These are phyloP conservation scores for Geotrichum bryndzae DNA, from an alignment of 1,139 yeast species.

Conservation along the genomic window DNA sequence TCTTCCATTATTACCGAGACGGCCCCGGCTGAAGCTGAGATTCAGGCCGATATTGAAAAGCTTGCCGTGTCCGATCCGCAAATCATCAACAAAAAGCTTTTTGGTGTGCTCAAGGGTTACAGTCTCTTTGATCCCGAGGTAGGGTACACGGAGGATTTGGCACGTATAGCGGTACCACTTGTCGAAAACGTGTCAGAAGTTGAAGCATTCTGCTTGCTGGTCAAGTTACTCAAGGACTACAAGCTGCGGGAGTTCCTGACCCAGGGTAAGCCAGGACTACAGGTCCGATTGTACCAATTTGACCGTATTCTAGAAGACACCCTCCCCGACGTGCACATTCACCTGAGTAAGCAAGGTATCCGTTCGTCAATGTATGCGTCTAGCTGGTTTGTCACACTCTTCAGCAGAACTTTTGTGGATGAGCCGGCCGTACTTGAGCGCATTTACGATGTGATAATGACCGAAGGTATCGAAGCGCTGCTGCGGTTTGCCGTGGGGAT, in stretches of 20 bases:
- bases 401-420: conserved; percentile 87
- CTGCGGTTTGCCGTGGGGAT: conserved; percentile 75
- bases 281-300: conserved; percentile 77
- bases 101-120: conserved; percentile 74
- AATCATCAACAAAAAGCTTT: conserved; percentile 49
- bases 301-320: conserved; percentile 72
- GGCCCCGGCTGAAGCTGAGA: conserved; percentile 70
- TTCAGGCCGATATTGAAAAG: conserved; percentile 64
- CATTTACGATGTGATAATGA: conserved; percentile 75
- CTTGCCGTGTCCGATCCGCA: conserved; percentile 66
- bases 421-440: conserved; percentile 79
- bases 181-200: conserved; percentile 72
- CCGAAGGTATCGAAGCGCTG: conserved; percentile 83
- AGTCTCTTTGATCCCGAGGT: conserved; percentile 85
- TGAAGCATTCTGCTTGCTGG: conserved; percentile 79
- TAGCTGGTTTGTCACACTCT: conserved; percentile 92
- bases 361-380: conserved; percentile 90
- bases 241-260: conserved; percentile 67
- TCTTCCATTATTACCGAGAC: conserved; percentile 47
- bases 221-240: conserved; percentile 78
- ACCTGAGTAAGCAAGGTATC: conserved; percentile 77
- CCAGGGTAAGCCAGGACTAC: conserved; percentile 92
- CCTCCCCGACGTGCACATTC: conserved; percentile 64
- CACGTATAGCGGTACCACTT: conserved; percentile 80
- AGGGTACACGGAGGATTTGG: conserved; percentile 98